These are phyloP conservation scores for Magnusiomyces magnusii DNA, from an alignment of 1,139 yeast genomes.

Conservation along the genomic window DNA sequence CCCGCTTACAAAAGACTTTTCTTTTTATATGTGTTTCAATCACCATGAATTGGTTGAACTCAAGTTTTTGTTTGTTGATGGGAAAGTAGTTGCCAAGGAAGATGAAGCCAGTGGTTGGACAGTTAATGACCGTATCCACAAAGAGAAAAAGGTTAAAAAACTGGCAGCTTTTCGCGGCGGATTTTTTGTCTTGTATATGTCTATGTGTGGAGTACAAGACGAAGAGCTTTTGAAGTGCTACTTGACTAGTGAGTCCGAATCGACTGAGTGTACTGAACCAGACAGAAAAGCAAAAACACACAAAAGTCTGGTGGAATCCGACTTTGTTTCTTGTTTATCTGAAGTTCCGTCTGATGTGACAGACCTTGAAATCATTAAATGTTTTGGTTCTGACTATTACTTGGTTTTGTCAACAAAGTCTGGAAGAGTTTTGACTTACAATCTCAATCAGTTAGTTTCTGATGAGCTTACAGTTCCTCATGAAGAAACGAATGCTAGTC, in stretches of 20 bases:
- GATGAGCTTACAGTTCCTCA: too few relatives aligned
- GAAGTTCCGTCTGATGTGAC: background rate
- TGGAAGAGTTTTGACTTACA: background rate
- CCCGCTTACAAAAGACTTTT: too few relatives aligned
- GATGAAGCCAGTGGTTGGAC: too few relatives aligned
- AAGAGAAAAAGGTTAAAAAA: background rate
- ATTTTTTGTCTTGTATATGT: background rate
- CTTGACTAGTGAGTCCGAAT: too few relatives aligned
- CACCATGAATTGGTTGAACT: background rate
- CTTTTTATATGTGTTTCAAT: background rate
- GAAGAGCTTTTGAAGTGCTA: too few relatives aligned
- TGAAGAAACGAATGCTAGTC: too few relatives aligned
- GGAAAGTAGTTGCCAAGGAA: too few relatives aligned
- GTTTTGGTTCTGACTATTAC: background rate
- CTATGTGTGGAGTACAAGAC: too few relatives aligned
- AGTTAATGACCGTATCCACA: too few relatives aligned
- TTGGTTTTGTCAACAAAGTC: background rate
- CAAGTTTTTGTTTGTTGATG: background rate
- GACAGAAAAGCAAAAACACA: too few relatives aligned
- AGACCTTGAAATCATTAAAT: background rate
- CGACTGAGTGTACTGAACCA: too few relatives aligned
- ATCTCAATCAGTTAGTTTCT: too few relatives aligned
- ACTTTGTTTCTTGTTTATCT: background rate
- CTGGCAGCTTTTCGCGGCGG: background rate
- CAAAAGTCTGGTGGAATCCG: background rate